Base-by-base conservation (phyloP, 1,284 basidiomycete species). In the Neolentinus lepideus region DNA sequence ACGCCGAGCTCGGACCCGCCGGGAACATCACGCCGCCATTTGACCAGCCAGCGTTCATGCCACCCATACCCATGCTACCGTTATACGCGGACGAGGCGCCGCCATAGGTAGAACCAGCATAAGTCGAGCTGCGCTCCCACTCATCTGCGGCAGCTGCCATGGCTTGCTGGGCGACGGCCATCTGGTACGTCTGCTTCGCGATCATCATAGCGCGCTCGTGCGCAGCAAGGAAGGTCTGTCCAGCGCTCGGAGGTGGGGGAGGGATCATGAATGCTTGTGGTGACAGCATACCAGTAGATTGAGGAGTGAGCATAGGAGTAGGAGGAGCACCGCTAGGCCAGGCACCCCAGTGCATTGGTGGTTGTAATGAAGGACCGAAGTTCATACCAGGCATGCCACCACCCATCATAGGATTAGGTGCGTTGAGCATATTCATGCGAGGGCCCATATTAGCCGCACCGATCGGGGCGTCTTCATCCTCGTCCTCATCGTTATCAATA, bases 121-220 rank as follows among this genome's bases (percentile, higher is more conserved):
- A 67, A 8, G 71, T 80, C 53, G 88, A 90, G 10, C 82, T 79
- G 43, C 89, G 82, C 65, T 92, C 90, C 90, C 90, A 92, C 64
- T 92, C 88, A 53, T 92, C 90, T 24, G 79, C 88, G 12, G 90
- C 90, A 12, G 82, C 80, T 1, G 82, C 84, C 79, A 92, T 86
- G 11, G 90, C 90, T 62, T 92, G 89, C 66, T 90, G 90, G 3
- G 90, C 90, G 51, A 91, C 87, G 10, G 89, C 85, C 74, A 85
- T 82, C 68, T 92, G 89, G 65, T 90, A 92, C 2, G 90, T 83
- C 66, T 92, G 90, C 67, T 92, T 92, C 53, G 90, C 90, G 53
- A 77, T 74, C 69, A 88, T 73, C 79, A 92, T 88, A 1, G 89
- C 89, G 57, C 88, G 88, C 63, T 90, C 88, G 66, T 92, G 89